Percentiles rank a stretch among this genome's conserved stretches.
Evolutionary conservation across 2,329 filamentous ascomycete species (phyloP).

Genomic region (Raffaelea ambrosiae): DNA sequence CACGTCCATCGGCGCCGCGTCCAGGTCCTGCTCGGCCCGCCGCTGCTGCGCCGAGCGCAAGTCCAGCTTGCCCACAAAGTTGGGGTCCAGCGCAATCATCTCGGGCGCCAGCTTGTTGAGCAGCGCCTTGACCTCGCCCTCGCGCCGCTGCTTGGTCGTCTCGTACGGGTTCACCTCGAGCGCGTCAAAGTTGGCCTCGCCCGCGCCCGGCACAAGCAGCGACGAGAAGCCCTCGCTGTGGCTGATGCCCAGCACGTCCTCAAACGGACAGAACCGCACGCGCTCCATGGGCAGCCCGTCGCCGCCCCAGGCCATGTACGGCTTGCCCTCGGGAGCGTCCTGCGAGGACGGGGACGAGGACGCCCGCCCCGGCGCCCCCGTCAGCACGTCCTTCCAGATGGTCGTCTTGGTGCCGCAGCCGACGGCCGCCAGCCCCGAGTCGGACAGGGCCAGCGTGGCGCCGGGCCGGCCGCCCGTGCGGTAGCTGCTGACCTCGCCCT

Average conservation of each 20-base stretch:
- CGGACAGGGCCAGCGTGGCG: conserved; percentile 77
- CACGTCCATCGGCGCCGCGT: conserved; percentile 52
- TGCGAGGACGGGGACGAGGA: conserved; percentile 60
- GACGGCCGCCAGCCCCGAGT: conserved; percentile 78
- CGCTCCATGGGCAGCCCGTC: conserved; percentile 75
- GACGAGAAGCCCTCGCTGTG: conserved; percentile 84
- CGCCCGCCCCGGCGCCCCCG: too few species aligned
- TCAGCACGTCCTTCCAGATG: conserved; percentile 76
- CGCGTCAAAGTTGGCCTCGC: conserved; percentile 92
- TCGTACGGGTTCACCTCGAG: conserved; percentile 94
- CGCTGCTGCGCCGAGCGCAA: conserved; percentile 70
- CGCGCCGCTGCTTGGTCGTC: conserved; percentile 83
- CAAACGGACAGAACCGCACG: conserved; percentile 86
- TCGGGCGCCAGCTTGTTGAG: conserved; percentile 93
- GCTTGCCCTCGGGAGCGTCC: conserved; percentile 60
- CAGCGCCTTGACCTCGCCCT: conserved; percentile 79
- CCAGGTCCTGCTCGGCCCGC: conserved; percentile 69
- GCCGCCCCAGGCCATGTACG: conserved; percentile 90
- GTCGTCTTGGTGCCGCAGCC: conserved; percentile 85
- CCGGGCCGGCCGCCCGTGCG: conserved; percentile 68
- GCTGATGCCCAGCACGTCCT: conserved; percentile 74
- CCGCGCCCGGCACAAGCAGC: conserved; percentile 86
- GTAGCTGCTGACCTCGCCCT: conserved; percentile 76
- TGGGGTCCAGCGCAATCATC: conserved; percentile 92
- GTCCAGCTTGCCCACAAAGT: conserved; percentile 84